phyloP scores from a whole-genome alignment of 192 early-diverging fungal genomes.

The Podila verticillata region DNA sequence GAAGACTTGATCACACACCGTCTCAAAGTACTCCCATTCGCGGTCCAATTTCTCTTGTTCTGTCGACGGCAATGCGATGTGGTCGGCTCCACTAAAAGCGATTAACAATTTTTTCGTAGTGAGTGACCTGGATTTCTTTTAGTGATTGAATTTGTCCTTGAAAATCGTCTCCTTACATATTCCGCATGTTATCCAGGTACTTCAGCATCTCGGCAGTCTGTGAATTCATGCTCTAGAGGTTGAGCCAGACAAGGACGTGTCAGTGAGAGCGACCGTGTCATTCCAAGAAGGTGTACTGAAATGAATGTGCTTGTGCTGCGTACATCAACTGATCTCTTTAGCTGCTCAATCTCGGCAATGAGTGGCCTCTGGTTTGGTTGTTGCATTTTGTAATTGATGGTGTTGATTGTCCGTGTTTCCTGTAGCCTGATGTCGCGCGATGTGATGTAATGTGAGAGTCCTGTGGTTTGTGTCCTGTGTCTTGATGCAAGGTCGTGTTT shows the following conservation, averaged over 20 bases:
- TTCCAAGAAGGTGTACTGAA: neutral
- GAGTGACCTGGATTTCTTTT: neutral
- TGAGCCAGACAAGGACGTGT: no score
- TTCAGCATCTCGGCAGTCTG: conserved; percentile 45
- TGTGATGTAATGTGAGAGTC: neutral
- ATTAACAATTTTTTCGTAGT: neutral
- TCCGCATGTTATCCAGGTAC: conserved; percentile 33
- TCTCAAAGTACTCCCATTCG: conserved; percentile 52
- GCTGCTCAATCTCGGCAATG: conserved; percentile 37
- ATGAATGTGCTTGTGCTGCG: neutral
- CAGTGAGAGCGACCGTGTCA: neutral
- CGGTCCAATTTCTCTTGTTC: conserved; percentile 47
- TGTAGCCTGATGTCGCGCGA: no score
- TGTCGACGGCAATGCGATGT: conserved; percentile 41
- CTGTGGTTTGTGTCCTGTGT: no score
- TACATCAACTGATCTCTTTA: conserved; percentile 39
- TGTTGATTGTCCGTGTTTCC: neutral
- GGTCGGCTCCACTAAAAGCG: conserved; percentile 30
- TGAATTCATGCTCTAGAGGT: conserved; percentile 42
- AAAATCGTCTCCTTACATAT: conserved; percentile 16
- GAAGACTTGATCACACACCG: conserved; percentile 46
- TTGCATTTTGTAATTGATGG: conserved; percentile 3
- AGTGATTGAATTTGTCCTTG: neutral
- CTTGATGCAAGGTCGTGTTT: no score
- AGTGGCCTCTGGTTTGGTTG: conserved; percentile 19